These are phyloP conservation scores for Saccharomyces pastorianus DNA, from an alignment of 1,139 yeast genomes.

Conservation along the genomic window DNA sequence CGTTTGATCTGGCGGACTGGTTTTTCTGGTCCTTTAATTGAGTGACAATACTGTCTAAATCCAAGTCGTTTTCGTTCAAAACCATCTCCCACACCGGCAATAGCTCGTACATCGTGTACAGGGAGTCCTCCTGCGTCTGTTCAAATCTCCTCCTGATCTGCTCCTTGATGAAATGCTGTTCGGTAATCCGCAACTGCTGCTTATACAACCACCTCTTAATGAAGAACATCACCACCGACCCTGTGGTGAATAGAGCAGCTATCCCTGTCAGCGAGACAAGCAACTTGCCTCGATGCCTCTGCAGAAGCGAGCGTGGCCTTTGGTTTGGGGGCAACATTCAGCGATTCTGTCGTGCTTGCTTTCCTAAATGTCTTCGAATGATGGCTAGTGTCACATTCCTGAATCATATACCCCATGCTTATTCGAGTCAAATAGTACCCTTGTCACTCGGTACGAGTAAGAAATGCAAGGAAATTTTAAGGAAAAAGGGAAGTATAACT, in stretches of 20 bases:
- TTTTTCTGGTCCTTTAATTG: constrained; percentile 23
- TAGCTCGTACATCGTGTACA: constrained; percentile 74
- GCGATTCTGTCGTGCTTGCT: not conserved
- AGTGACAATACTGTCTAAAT: constrained; percentile 22
- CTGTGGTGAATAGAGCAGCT: constrained; percentile 24
- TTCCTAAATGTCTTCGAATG: not conserved
- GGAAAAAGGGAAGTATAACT: not conserved
- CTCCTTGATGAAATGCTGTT: constrained; percentile 72
- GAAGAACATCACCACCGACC: constrained; percentile 22
- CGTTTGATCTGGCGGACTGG: constrained; percentile 14
- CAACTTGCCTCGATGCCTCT: constrained; percentile 21
- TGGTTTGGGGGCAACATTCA: constrained; percentile 5
- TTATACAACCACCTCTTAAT: constrained; percentile 26
- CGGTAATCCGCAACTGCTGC: constrained; percentile 44
- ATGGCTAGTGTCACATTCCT: not conserved
- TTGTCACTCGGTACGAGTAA: not conserved
- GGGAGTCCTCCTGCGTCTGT: constrained; percentile 88
- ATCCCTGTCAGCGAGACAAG: constrained; percentile 16
- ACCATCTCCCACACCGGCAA: constrained; percentile 60
- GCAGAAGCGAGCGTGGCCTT: constrained; percentile 6
- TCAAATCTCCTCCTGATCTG: constrained; percentile 69
- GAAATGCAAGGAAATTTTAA: not conserved
- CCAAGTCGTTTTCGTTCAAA: constrained; percentile 20
- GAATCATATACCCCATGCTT: not conserved
- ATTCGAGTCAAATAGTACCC: not conserved